Conservation (phyloP, 108 stramenopile species). For the Epithemia pelagica region DNA sequence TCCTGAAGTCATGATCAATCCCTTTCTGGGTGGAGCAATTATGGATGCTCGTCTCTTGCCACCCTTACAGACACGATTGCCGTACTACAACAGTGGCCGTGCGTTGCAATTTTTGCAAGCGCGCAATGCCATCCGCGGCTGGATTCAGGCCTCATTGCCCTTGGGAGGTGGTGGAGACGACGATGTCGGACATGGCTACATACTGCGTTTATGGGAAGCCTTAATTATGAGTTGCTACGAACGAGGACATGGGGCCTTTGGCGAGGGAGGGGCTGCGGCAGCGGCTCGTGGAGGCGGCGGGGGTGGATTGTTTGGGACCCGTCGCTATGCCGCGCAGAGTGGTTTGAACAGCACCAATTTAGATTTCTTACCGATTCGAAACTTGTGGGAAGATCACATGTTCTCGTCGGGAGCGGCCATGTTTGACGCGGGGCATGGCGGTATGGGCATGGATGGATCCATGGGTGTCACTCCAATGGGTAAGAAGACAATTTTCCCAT, state of each 20-base stretch:
- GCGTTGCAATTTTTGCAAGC: slow-evolving; percentile 78
- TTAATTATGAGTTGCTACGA: slow-evolving; percentile 83
- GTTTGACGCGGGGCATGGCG: background rate
- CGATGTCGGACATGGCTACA: slow-evolving; percentile 80
- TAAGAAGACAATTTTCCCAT: background rate
- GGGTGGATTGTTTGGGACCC: slow-evolving; percentile 60
- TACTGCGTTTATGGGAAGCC: slow-evolving; percentile 57
- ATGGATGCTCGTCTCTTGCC: slow-evolving; percentile 73
- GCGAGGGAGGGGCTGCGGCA: slow-evolving; percentile 33
- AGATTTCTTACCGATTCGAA: slow-evolving; percentile 76
- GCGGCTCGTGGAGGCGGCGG: slow-evolving; percentile 43
- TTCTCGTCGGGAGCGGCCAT: background rate
- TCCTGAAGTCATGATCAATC: slow-evolving; percentile 71
- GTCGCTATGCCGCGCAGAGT: slow-evolving; percentile 62
- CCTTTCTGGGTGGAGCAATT: slow-evolving; percentile 77
- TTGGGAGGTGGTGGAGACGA: slow-evolving; percentile 47
- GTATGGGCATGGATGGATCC: slow-evolving; percentile 37
- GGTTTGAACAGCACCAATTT: slow-evolving; percentile 76
- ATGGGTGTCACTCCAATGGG: slow-evolving; percentile 10
- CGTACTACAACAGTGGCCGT: slow-evolving; percentile 57
- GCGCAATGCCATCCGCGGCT: slow-evolving; percentile 70
- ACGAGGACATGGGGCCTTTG: slow-evolving; percentile 75
- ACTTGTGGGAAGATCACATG: slow-evolving; percentile 54
- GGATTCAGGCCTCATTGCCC: slow-evolving; percentile 67
- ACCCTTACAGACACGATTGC: slow-evolving; percentile 63